Evolutionary conservation across 225 moss, liverwort and hornwort species (phyloP).

Genomic region (Sphagnum contortum): DNA sequence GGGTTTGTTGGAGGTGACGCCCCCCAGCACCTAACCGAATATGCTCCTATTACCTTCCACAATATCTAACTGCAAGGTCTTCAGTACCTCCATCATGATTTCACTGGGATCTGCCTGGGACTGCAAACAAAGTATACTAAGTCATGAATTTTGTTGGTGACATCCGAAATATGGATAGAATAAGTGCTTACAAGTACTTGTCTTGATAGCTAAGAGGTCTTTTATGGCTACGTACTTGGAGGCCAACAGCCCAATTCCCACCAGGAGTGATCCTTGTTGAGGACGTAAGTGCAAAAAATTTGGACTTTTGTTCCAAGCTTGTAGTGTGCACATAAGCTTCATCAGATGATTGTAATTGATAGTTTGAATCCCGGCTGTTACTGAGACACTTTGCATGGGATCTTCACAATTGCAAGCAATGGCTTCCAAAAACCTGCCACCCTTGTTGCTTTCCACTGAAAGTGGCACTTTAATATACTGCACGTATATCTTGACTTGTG

Average conservation of each 20-base stretch:
- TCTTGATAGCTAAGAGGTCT: too few species aligned
- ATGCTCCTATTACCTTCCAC: conserved; percentile 39
- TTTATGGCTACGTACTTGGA: conserved; percentile 18
- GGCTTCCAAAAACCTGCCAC: conserved; percentile 20
- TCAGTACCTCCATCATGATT: conserved; percentile 45
- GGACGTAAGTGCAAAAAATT: conserved; percentile 26
- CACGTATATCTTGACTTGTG: not conserved
- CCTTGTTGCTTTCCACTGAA: conserved; percentile 20
- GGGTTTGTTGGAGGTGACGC: conserved; percentile 20
- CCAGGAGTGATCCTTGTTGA: conserved; percentile 35
- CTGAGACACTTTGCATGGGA: conserved; percentile 34
- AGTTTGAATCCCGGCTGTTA: conserved; percentile 37
- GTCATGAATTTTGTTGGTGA: not conserved
- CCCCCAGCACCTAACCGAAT: conserved; percentile 46
- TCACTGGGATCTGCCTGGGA: conserved; percentile 32
- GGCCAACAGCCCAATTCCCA: conserved; percentile 47
- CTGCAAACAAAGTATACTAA: conserved; percentile 14
- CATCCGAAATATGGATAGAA: too few species aligned
- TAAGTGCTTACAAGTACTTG: too few species aligned
- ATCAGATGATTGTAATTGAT: conserved; percentile 15
- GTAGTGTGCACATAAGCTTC: conserved; percentile 41
- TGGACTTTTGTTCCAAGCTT: conserved; percentile 45
- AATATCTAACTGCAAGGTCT: conserved; percentile 38
- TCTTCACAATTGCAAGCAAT: conserved; percentile 12
- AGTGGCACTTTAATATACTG: not conserved